Evolutionary conservation across 306 rosid genomes (phyloP), one percentile per base, ranked within the genome.

Genomic region (Bauhinia variegata): DNA sequence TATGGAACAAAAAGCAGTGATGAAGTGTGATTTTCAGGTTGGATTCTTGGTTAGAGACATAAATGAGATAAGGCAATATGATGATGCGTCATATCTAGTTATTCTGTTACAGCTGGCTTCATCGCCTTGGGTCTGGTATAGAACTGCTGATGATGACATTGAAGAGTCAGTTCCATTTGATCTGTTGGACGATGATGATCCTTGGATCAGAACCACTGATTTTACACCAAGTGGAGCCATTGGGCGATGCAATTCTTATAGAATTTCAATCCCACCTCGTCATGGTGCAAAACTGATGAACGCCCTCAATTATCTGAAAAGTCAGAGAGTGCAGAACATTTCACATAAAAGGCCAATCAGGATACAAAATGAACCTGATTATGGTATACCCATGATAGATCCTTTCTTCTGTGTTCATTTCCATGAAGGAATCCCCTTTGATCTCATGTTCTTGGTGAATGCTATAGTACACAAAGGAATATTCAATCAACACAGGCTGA

Each of bases 201-300:
- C 97, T 11, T 91, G 97, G 97, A 86, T 88, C 63, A 77, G 97
- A 74, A 84, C 96, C 54, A 88, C 96, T 0, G 97, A 91, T 82
- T 88, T 91, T 78, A 91, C 93, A n/a, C 78, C 76, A n/a, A 82
- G 75, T 74, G 97, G 97, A 53, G 91, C 97, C 28, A 63, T 91
- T 51, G 96, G 96, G 66, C 91, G 93, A 32, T 88, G 97, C 75
- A 77, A 60, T 78, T 84, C 61, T 38, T 91, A 88, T 65, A 80
- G 71, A 70, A 75, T 91, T 60, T 84, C 86, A 56, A 83, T 88
- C 58, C 93, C 93, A 52, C 97, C 96, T 39, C 86, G 96, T 30
- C 52, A 91, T 67, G 78, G 91, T 71, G 60, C 64, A 18, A 91
- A 88, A 80, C 76, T 86, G 81, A 63, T 18, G 36, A 82, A 44